These are phyloP conservation scores for Globisporangium okanoganense DNA, from an alignment of 352 stramenopile genomes.

Conservation along the genomic window DNA sequence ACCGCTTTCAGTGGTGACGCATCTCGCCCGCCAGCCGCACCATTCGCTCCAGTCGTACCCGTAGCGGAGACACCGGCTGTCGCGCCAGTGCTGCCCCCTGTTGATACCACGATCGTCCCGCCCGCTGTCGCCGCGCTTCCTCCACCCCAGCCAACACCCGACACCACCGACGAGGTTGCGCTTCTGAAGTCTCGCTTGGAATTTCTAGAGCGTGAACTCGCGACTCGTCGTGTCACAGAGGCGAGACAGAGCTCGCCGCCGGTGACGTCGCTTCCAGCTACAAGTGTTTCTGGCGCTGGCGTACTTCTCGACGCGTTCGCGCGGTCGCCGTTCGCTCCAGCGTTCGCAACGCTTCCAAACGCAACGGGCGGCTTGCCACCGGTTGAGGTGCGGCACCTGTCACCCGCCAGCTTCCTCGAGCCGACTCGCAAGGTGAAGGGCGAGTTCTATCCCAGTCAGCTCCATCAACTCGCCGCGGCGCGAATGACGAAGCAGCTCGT, in stretches of 20 bases:
- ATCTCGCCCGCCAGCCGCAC: neutral
- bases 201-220: neutral
- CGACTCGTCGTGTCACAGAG: neutral
- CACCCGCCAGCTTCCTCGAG: neutral
- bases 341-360: too few species aligned
- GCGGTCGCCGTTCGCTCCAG: neutral
- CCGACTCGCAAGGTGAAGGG: neutral
- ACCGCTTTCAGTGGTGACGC: neutral
- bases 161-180: neutral
- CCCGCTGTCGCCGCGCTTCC: too few species aligned
- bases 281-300: too few species aligned
- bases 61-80: too few species aligned
- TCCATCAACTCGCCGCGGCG: neutral
- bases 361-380: too few species aligned
- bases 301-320: neutral
- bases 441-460: neutral
- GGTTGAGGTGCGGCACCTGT: neutral
- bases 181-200: neutral
- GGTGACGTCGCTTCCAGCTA: too few species aligned
- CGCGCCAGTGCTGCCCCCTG: too few species aligned
- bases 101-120: too few species aligned
- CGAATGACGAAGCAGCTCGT: neutral
- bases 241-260: too few species aligned
- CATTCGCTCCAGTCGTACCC: neutral
- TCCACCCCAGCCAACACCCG: too few species aligned